Conservation (phyloP, 441 rosid genomes). For the Erodium trifolium region DNA sequence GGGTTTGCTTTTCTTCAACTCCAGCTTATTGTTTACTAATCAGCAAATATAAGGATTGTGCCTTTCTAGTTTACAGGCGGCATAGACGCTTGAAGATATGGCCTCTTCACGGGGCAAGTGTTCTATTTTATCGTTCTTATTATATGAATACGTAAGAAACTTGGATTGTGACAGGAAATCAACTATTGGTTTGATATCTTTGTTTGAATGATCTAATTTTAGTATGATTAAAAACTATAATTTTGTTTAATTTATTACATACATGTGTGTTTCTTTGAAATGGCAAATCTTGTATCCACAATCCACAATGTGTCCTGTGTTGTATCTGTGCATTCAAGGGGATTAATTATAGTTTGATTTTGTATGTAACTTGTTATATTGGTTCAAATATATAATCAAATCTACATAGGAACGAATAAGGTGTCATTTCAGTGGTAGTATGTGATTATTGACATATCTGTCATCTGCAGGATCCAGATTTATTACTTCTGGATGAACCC, state of each 20-base stretch:
- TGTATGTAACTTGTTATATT: background rate
- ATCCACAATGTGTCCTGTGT: background rate
- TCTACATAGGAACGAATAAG: background rate
- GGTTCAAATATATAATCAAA: background rate
- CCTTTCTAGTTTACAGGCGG: no score
- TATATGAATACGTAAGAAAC: no score
- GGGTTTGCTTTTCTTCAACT: no score
- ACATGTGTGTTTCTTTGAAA: no score
- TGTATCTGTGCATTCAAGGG: background rate
- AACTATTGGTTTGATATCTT: background rate
- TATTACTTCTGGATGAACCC: conserved; percentile 87
- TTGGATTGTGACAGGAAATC: no score
- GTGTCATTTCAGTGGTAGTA: background rate
- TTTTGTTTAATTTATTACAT: no score
- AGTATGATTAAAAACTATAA: background rate
- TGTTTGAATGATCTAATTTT: background rate
- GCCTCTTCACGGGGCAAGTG: no score
- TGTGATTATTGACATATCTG: conserved; percentile 15
- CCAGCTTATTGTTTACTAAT: no score
- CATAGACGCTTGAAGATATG: no score
- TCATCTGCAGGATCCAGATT: conserved; percentile 69
- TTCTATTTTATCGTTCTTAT: no score
- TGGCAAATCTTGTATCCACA: background rate
- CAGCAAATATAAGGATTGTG: no score
- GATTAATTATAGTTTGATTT: background rate